phyloP scores from a whole-genome alignment of 805 yeast species.

The Candida montana region DNA sequence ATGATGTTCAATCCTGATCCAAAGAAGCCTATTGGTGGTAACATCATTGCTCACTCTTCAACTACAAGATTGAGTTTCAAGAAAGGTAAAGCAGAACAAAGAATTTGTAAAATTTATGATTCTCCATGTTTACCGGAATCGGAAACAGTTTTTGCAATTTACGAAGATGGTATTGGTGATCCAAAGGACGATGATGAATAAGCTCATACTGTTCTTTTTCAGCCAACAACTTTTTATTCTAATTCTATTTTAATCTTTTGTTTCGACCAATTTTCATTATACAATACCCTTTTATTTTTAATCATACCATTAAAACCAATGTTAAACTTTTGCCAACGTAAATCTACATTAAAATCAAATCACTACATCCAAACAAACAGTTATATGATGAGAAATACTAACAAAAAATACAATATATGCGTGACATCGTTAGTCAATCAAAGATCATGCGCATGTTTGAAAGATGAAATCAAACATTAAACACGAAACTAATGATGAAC shows the following conservation, averaged over 20 bases:
- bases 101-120: constrained; percentile 92
- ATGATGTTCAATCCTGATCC: constrained; percentile 88
- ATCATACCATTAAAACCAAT: too few relatives aligned
- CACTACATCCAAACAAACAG: too few relatives aligned
- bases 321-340: too few relatives aligned
- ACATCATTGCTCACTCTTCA: constrained; percentile 93
- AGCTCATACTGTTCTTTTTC: not conserved
- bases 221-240: too few relatives aligned
- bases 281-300: too few relatives aligned
- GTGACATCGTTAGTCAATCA: not conserved
- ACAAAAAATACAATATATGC: not conserved
- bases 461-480: not conserved
- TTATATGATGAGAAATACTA: too few relatives aligned
- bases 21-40: constrained; percentile 97
- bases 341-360: too few relatives aligned
- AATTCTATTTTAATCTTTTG: too few relatives aligned
- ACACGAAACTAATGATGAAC: not conserved
- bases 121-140: constrained; percentile 96
- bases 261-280: too few relatives aligned
- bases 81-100: constrained; percentile 87
- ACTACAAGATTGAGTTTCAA: constrained; percentile 88
- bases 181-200: constrained; percentile 57
- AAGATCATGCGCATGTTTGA: not conserved
- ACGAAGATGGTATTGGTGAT: constrained; percentile 95
- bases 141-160: constrained; percentile 91